Percentiles rank a stretch among this genome's conserved stretches.
phyloP scores from a whole-genome alignment of 495 filamentous ascomycete genomes.

The Podospora sp. region DNA sequence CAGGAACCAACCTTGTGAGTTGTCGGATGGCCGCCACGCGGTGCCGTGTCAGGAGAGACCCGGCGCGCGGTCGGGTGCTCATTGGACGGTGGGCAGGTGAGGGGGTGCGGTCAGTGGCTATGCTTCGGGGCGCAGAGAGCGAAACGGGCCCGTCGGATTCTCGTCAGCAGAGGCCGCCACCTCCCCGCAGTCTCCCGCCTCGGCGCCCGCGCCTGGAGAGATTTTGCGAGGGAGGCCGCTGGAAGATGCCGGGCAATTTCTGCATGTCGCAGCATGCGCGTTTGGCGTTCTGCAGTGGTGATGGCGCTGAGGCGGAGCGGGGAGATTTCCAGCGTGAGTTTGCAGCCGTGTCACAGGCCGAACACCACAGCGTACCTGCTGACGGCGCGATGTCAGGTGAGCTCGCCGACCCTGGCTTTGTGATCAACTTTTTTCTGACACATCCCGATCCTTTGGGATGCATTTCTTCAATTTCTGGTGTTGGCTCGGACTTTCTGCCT shows the following conservation, averaged over 20 bases:
- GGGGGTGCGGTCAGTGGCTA: slow-evolving; percentile 1
- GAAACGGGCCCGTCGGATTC: neutral
- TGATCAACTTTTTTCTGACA: neutral
- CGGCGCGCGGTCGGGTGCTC: neutral
- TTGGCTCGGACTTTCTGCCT: neutral
- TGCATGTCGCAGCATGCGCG: neutral
- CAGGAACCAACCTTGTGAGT: neutral
- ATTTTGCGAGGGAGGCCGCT: neutral
- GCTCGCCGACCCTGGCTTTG: neutral
- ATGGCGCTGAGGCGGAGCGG: neutral
- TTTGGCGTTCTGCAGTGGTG: neutral
- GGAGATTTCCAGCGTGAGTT: neutral
- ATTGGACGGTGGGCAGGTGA: neutral
- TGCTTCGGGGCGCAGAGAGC: slow-evolving; percentile 11
- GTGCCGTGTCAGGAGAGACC: neutral
- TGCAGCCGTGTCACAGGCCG: neutral
- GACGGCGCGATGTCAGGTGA: neutral
- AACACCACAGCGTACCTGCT: neutral
- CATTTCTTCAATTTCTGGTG: neutral
- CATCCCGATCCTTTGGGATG: neutral
- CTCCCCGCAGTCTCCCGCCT: neutral
- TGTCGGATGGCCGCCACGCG: slow-evolving; percentile 1
- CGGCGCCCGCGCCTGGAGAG: neutral
- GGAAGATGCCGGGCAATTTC: neutral
- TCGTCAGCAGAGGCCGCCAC: slow-evolving; percentile 6